Evolutionary conservation across 257 asterid species (phyloP).

Genomic region (Lycium barbarum): DNA sequence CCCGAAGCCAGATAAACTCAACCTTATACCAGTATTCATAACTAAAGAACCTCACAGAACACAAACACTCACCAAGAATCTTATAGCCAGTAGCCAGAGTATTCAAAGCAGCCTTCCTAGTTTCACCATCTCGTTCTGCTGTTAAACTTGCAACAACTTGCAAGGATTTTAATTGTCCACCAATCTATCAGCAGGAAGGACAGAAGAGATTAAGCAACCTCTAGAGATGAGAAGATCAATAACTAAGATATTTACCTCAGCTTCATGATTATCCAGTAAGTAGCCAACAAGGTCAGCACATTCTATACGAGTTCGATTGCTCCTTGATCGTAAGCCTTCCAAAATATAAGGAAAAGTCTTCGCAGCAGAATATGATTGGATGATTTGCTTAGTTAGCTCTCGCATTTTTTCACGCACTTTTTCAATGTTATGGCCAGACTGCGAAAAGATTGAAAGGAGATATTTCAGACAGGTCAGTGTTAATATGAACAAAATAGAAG

Average conservation of each 20-base stretch:
- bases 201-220: conserved; percentile 21
- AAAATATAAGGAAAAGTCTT: conserved; percentile 88
- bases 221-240: conserved; percentile 25
- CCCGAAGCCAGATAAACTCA: not conserved
- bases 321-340: conserved; percentile 97
- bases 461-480: conserved; percentile 18
- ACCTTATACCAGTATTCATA: conserved; percentile 14
- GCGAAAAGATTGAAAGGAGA: conserved; percentile 41
- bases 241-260: conserved; percentile 62
- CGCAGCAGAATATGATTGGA: conserved; percentile 77
- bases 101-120: conserved; percentile 92
- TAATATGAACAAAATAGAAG: not conserved
- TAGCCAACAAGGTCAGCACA: conserved; percentile 94
- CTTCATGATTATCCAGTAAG: conserved; percentile 83
- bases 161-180: conserved; percentile 91
- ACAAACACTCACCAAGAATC: conserved; percentile 81
- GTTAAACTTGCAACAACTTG: conserved; percentile 97
- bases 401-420: conserved; percentile 94
- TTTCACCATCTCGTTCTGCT: conserved; percentile 97
- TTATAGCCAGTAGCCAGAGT: conserved; percentile 93
- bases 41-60: conserved; percentile 20
- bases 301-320: conserved; percentile 92
- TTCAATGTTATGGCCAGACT: conserved; percentile 98
- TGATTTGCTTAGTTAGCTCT: conserved; percentile 84
- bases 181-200: conserved; percentile 55